Evolutionary conservation across 306 rosid genomes (phyloP).

Genomic region (Echinosophora koreensis): DNA sequence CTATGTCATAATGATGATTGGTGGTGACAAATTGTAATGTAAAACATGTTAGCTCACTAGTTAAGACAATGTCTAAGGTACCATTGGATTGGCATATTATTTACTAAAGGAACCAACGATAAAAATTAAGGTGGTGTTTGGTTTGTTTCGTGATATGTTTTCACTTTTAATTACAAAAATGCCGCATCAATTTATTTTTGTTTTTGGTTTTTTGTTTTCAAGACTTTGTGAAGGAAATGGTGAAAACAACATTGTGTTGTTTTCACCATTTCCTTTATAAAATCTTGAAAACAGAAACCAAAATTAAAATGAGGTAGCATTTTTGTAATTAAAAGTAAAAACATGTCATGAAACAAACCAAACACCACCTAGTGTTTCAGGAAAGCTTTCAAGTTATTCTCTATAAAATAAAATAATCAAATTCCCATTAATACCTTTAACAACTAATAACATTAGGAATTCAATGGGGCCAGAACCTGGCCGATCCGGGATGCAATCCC

Average conservation of each 20-base stretch:
- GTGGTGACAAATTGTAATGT: not conserved
- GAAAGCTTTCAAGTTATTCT: slow-evolving; percentile 22
- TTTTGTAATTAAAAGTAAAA: no score
- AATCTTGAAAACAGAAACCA: no score
- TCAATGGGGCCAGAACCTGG: not conserved
- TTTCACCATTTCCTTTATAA: no score
- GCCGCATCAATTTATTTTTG: not conserved
- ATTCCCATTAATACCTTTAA: not conserved
- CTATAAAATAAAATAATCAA: slow-evolving; percentile 10
- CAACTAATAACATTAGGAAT: not conserved
- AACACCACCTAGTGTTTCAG: not conserved
- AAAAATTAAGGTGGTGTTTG: not conserved
- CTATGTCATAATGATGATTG: not conserved
- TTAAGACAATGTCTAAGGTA: not conserved
- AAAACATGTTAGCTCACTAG: not conserved
- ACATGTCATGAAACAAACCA: no score
- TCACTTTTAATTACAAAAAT: not conserved
- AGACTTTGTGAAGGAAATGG: not conserved
- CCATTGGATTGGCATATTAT: slow-evolving; percentile 15
- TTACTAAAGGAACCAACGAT: not conserved
- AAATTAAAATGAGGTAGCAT: no score
- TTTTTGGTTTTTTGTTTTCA: not conserved
- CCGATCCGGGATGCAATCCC: slow-evolving; percentile 4
- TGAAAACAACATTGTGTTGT: not conserved
- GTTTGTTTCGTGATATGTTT: no score